These are phyloP conservation scores for Xerocomellus intermedius DNA, from an alignment of 768 basidiomycete species.

Conservation along the genomic window DNA sequence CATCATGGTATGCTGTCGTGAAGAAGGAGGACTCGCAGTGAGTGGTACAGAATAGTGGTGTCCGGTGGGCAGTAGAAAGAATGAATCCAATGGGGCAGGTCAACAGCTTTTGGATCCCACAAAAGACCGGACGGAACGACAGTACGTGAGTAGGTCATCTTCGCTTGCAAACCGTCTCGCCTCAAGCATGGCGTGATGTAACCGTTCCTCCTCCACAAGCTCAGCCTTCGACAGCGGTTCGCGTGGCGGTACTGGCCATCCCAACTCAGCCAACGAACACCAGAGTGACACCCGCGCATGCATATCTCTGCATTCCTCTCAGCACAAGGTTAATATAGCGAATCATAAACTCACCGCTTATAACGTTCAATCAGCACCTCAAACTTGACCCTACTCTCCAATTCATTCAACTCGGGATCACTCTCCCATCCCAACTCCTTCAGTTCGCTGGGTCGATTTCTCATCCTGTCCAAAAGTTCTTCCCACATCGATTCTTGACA, in stretches of 20 bases:
- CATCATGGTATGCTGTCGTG: constrained; percentile 26
- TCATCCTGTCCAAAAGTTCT: constrained; percentile 59
- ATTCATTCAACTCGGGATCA: constrained; percentile 58
- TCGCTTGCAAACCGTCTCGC: constrained; percentile 50
- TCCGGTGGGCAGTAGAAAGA: neutral
- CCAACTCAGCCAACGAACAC: constrained; percentile 57
- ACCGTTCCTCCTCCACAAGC: constrained; percentile 62
- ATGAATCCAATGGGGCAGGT: neutral
- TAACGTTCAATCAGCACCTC: constrained; percentile 60
- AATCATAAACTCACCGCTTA: constrained; percentile 40
- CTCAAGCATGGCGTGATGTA: constrained; percentile 59
- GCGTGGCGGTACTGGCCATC: constrained; percentile 57
- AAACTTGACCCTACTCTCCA: constrained; percentile 56
- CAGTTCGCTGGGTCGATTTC: constrained; percentile 54
- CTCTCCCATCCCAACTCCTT: constrained; percentile 68
- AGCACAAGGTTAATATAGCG: neutral
- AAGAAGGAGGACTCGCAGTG: constrained; percentile 5
- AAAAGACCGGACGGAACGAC: constrained; percentile 60
- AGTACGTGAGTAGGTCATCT: constrained; percentile 53
- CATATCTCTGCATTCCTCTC: constrained; percentile 51
- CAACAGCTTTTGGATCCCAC: constrained; percentile 51
- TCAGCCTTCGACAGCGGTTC: constrained; percentile 70
- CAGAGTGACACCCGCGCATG: constrained; percentile 60
- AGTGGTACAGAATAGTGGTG: neutral
- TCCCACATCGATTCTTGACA: constrained; percentile 80